A percentile compares a stretch with the other conserved stretches of the same genome.
phyloP scores from a whole-genome alignment of 257 asterid genomes.

The Solanum arcanum region DNA sequence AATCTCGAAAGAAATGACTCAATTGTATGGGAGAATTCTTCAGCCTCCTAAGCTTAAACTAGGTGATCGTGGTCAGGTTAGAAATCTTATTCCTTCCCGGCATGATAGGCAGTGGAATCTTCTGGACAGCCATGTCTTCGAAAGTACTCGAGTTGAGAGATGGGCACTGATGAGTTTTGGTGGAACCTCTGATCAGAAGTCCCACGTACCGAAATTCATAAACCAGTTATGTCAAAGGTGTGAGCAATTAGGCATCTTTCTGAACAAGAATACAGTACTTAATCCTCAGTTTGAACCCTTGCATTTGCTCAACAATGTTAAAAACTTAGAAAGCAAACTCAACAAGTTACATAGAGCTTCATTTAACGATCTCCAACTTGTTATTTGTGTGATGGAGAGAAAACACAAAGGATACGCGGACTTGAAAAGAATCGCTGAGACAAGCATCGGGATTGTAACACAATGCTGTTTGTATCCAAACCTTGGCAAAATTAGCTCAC shows the following conservation, averaged over 20 bases:
- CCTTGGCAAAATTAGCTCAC: slow-evolving; percentile 52
- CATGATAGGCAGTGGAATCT: slow-evolving; percentile 93
- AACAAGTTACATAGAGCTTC: slow-evolving; percentile 49
- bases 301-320: slow-evolving; percentile 69
- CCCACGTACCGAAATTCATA: slow-evolving; percentile 54
- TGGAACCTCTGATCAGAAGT: slow-evolving; percentile 61
- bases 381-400: slow-evolving; percentile 90
- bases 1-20: slow-evolving; percentile 67
- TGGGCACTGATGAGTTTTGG: slow-evolving; percentile 90
- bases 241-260: slow-evolving; percentile 67
- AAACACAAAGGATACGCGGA: slow-evolving; percentile 95
- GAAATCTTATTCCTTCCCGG: slow-evolving; percentile 68
- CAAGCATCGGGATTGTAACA: slow-evolving; percentile 64
- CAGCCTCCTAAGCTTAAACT: slow-evolving; percentile 95
- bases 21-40: slow-evolving; percentile 70
- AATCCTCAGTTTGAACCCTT: slow-evolving; percentile 72
- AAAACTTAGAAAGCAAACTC: slow-evolving; percentile 64
- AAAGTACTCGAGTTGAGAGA: slow-evolving; percentile 63
- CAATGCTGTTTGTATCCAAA: slow-evolving; percentile 85
- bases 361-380: slow-evolving; percentile 57
- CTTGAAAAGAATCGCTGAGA: slow-evolving; percentile 83
- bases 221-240: slow-evolving; percentile 70
- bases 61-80: slow-evolving; percentile 66
- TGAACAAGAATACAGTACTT: slow-evolving; percentile 37
- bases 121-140: slow-evolving; percentile 76